A percentile compares a stretch with the other conserved stretches of the same genome.
Conservation (phyloP, 805 yeast genomes). For the Lachancea fermentati region DNA sequence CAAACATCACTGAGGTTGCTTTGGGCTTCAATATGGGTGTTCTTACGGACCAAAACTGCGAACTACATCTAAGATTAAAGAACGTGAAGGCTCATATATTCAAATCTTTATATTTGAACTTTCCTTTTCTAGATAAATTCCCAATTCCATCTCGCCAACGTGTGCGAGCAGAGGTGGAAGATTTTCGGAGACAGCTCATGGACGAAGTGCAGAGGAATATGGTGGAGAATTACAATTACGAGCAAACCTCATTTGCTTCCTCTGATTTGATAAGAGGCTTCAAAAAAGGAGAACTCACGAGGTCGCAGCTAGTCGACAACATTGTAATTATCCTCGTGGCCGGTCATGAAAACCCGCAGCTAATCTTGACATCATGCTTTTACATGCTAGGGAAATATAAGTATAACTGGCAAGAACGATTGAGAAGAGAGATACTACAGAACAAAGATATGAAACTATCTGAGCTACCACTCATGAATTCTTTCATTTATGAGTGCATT, state of each 20-base stretch:
- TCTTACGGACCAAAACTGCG: constrained; percentile 27
- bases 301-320: constrained; percentile 48
- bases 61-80: constrained; percentile 35
- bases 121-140: constrained; percentile 47
- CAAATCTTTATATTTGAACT: constrained; percentile 47
- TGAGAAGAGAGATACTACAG: constrained; percentile 22
- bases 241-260: constrained; percentile 36
- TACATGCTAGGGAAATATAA: constrained; percentile 42
- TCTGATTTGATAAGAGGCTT: constrained; percentile 39
- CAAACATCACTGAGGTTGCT: constrained; percentile 45
- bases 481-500: constrained; percentile 42
- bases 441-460: constrained; percentile 11
- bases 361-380: constrained; percentile 42
- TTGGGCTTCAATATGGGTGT: constrained; percentile 45
- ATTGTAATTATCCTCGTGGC: constrained; percentile 51
- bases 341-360: constrained; percentile 60
- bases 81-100: constrained; percentile 48
- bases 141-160: constrained; percentile 43
- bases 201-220: constrained; percentile 32
- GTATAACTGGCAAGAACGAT: constrained; percentile 27
- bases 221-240: constrained; percentile 27
- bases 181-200: constrained; percentile 37
- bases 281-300: constrained; percentile 34
- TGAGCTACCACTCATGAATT: constrained; percentile 27
- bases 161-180: constrained; percentile 40